A percentile compares a stretch with the other conserved stretches of the same genome.
Conservation (phyloP, 768 basidiomycete species). For the Suillus subluteus region DNA sequence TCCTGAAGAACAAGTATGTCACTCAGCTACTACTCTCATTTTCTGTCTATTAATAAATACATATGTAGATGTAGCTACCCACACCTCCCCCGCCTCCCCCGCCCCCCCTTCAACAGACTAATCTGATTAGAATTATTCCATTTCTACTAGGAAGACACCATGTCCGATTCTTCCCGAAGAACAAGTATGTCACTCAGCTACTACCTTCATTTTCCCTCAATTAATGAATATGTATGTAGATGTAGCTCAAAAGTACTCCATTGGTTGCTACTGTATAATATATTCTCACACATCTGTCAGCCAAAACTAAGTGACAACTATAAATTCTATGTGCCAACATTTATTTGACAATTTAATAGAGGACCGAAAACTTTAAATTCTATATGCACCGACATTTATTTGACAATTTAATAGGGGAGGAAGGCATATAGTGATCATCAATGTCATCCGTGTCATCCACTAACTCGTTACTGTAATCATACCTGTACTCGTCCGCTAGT, state of each 20-base stretch:
- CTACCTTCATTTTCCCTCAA: no score
- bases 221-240: no score
- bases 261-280: no score
- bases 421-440: constrained; percentile 4
- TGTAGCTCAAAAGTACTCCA: no score
- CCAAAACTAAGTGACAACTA: neutral
- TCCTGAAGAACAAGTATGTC: neutral
- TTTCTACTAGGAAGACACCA: neutral
- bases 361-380: neutral
- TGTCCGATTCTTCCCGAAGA: neutral
- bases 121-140: neutral
- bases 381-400: neutral
- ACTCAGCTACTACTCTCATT: no score
- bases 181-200: neutral
- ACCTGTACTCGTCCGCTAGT: constrained; percentile 12
- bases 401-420: neutral
- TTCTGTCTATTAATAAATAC: no score
- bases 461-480: neutral
- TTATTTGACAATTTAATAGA: constrained; percentile 2
- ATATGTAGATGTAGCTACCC: no score
- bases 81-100: no score
- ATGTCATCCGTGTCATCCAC: neutral
- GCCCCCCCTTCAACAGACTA: neutral
- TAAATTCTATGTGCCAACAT: neutral
- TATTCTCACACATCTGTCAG: no score